These are phyloP conservation scores for Zygosaccharomyces sapae DNA, from an alignment of 1,139 yeast species.

Conservation along the genomic window DNA sequence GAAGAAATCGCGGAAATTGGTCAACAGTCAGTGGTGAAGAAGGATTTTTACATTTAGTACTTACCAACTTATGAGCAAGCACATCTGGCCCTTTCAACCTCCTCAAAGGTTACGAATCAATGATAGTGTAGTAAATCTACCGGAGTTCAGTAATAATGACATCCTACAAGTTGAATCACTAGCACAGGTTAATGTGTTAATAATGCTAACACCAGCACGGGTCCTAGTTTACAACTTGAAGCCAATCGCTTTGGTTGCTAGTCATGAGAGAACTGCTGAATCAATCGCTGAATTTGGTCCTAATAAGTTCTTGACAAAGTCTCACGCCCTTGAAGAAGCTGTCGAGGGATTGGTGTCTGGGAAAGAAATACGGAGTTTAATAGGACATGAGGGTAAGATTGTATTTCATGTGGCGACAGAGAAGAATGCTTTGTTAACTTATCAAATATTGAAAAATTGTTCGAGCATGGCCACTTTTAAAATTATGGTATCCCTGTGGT, in stretches of 20 bases:
- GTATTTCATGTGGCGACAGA: slow-evolving; percentile 32
- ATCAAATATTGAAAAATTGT: slow-evolving; percentile 29
- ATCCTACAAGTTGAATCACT: slow-evolving; percentile 23
- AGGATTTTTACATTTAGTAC: neutral
- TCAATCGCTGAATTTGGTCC: slow-evolving; percentile 41
- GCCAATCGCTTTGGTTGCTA: slow-evolving; percentile 41
- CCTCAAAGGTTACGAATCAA: slow-evolving; percentile 25
- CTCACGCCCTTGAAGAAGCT: slow-evolving; percentile 19
- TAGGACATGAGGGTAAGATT: slow-evolving; percentile 24
- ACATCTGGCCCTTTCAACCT: slow-evolving; percentile 30
- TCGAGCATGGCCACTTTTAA: slow-evolving; percentile 24
- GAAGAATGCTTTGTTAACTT: slow-evolving; percentile 30
- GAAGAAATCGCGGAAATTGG: neutral
- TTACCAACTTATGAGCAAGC: slow-evolving; percentile 13
- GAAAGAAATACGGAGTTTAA: slow-evolving; percentile 15
- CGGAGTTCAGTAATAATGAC: slow-evolving; percentile 16
- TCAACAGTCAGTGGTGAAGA: too few relatives aligned
- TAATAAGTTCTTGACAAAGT: slow-evolving; percentile 32
- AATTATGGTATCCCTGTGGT: slow-evolving; percentile 32
- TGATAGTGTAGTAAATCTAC: slow-evolving; percentile 6
- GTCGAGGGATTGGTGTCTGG: slow-evolving; percentile 23
- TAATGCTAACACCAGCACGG: slow-evolving; percentile 30
- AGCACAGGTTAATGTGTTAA: slow-evolving; percentile 26
- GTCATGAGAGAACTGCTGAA: slow-evolving; percentile 40
- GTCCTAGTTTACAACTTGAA: slow-evolving; percentile 33